Conservation (phyloP, 768 basidiomycete species). For the Rhodotorula paludigena region DNA sequence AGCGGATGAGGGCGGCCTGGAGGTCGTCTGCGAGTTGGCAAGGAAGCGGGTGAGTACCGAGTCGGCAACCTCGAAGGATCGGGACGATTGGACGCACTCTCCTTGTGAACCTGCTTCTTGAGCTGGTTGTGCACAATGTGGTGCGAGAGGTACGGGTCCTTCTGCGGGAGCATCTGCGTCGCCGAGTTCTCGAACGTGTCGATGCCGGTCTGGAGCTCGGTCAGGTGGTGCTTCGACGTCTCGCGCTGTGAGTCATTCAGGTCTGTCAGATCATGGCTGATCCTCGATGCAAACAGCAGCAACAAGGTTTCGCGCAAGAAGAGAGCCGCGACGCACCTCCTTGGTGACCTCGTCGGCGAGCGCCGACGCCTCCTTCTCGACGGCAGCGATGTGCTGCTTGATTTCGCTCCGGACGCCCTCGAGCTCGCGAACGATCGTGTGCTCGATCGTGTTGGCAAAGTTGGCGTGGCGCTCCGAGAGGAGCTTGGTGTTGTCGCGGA, state of each 20-base stretch:
- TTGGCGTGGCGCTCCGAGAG: slow-evolving; percentile 36
- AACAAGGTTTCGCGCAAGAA: too few species aligned
- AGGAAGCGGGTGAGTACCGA: background rate
- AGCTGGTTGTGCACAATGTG: slow-evolving; percentile 46
- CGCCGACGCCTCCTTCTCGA: slow-evolving; percentile 47
- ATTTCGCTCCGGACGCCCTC: slow-evolving; percentile 31
- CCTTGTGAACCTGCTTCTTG: slow-evolving; percentile 53
- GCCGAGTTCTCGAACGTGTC: slow-evolving; percentile 36
- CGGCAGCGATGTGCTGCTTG: slow-evolving; percentile 53
- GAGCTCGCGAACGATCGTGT: slow-evolving; percentile 30
- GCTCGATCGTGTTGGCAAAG: slow-evolving; percentile 32
- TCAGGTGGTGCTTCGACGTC: slow-evolving; percentile 23
- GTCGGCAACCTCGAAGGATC: background rate
- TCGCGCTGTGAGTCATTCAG: slow-evolving; percentile 15
- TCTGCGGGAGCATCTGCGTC: slow-evolving; percentile 35
- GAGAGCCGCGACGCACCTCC: slow-evolving; percentile 15
- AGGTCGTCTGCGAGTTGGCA: slow-evolving; percentile 27
- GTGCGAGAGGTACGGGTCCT: slow-evolving; percentile 40
- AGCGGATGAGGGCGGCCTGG: slow-evolving; percentile 39
- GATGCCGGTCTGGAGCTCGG: slow-evolving; percentile 33
- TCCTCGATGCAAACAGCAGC: too few species aligned
- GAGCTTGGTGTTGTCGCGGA: slow-evolving; percentile 36
- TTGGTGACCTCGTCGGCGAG: slow-evolving; percentile 34
- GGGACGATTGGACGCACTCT: slow-evolving; percentile 16
- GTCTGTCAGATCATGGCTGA: background rate